Percentiles rank a stretch among this genome's conserved stretches.
phyloP scores from a whole-genome alignment of 306 rosid species.

The Sechiopsis laciniata region DNA sequence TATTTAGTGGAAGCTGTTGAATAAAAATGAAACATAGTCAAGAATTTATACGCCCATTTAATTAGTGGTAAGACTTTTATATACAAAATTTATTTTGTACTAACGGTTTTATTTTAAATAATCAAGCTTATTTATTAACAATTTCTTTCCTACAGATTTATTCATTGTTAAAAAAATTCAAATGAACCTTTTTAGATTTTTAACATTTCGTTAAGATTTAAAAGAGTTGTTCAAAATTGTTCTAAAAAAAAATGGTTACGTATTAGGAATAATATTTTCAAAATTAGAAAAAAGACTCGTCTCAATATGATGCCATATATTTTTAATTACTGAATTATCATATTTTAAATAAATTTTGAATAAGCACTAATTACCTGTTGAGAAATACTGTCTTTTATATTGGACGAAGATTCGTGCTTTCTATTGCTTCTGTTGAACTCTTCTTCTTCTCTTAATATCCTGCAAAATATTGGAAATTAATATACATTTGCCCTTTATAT shows the following conservation, averaged over 20 bases:
- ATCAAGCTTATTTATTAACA: not conserved
- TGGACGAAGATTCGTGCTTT: constrained; percentile 1
- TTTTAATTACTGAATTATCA: not conserved
- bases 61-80: not conserved
- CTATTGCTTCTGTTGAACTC: not conserved
- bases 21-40: not conserved
- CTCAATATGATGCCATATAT: not conserved
- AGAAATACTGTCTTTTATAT: not conserved
- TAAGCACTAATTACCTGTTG: not conserved
- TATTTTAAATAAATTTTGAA: not conserved
- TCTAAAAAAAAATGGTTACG: no score
- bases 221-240: not conserved
- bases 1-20: not conserved
- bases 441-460: not conserved
- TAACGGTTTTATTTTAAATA: not conserved
- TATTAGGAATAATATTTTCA: not conserved
- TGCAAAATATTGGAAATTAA: not conserved
- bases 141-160: not conserved
- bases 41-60: not conserved
- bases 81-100: not conserved
- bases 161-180: not conserved
- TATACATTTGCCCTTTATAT: not conserved
- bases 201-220: not conserved
- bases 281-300: not conserved
- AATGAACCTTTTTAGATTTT: not conserved